Conservation (phyloP, 2,329 filamentous ascomycete species). For the Colletotrichum shisoi region DNA sequence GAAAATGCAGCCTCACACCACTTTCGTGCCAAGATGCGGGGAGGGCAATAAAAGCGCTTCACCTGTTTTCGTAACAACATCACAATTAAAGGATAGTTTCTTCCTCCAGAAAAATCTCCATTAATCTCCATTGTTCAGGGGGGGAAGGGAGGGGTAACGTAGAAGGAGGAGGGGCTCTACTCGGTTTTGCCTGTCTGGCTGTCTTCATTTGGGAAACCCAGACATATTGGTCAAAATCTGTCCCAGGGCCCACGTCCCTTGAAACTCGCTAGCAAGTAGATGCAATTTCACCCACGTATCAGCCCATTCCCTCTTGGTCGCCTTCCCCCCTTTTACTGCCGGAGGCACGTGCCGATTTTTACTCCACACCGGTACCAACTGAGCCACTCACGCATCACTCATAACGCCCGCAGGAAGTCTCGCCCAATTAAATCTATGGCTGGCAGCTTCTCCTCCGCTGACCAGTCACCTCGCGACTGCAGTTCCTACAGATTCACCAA, state of each 20-base stretch:
- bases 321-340: neutral
- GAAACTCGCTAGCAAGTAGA: constrained; percentile 62
- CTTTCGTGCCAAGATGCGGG: constrained; percentile 33
- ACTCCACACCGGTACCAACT: neutral
- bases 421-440: neutral
- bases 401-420: neutral
- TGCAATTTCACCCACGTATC: constrained; percentile 60
- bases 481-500: constrained; percentile 6
- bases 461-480: neutral
- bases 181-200: constrained; percentile 3
- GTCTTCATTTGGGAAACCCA: constrained; percentile 31
- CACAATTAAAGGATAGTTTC: constrained; percentile 37
- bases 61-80: constrained; percentile 39
- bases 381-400: constrained; percentile 10
- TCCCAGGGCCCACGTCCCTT: constrained; percentile 51
- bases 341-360: constrained; percentile 4
- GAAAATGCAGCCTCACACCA: constrained; percentile 14
- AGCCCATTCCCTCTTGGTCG: constrained; percentile 47
- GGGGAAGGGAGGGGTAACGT: neutral
- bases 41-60: constrained; percentile 36
- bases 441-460: constrained; percentile 5
- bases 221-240: constrained; percentile 21
- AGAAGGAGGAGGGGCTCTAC: neutral
- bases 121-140: constrained; percentile 10
- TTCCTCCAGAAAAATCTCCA: constrained; percentile 21